These are phyloP conservation scores for Backusella liffmaniae DNA, from an alignment of 192 early-diverging fungal species.

Conservation along the genomic window DNA sequence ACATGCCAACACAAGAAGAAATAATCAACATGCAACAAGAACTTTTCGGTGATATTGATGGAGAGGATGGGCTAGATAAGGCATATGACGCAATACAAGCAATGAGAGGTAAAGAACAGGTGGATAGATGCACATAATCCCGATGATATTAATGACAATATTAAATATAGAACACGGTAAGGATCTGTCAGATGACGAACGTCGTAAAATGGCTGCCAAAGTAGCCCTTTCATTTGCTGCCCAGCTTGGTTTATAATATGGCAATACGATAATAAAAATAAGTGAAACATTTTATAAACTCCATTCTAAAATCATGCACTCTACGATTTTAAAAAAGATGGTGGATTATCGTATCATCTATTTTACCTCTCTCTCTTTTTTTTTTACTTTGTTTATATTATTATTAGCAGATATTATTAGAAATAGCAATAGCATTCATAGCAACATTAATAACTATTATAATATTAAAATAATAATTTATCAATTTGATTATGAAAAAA, in stretches of 20 bases:
- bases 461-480: neutral
- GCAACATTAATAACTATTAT: neutral
- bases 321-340: neutral
- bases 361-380: neutral
- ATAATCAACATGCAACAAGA: conserved; percentile 43
- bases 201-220: conserved; percentile 51
- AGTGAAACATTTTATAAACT: conserved; percentile 1
- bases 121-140: neutral
- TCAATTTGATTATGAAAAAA: neutral
- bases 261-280: neutral
- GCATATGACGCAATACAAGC: conserved; percentile 46
- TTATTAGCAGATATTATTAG: neutral
- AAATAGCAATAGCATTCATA: neutral
- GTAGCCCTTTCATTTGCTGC: conserved; percentile 57
- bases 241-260: conserved; percentile 27
- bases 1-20: conserved; percentile 36
- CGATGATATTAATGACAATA: neutral
- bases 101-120: conserved; percentile 42
- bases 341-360: neutral
- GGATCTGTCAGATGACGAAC: conserved; percentile 50
- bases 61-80: conserved; percentile 52
- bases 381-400: neutral
- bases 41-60: conserved; percentile 48
- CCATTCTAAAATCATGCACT: neutral
- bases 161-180: conserved; percentile 46